These are phyloP conservation scores for Ensete ventricosum DNA, from an alignment of 176 grass and related monocot species.

Conservation along the genomic window DNA sequence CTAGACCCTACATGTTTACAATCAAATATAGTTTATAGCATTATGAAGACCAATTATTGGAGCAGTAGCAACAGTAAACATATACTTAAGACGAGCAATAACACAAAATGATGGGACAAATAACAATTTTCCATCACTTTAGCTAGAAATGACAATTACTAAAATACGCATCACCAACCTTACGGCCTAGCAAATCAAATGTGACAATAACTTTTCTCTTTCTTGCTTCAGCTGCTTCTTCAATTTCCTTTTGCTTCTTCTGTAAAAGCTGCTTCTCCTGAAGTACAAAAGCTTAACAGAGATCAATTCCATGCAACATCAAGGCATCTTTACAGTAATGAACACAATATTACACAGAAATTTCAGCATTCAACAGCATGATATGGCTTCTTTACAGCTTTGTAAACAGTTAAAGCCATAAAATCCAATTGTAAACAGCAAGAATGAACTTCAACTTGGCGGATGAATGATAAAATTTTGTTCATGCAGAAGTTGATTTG, in stretches of 20 bases:
- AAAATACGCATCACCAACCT: constrained; percentile 41
- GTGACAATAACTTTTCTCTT: constrained; percentile 71
- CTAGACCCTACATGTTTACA: neutral
- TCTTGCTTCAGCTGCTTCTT: constrained; percentile 54
- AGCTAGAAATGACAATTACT: neutral
- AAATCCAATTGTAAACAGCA: too few species aligned
- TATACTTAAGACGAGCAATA: neutral
- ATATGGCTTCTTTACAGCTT: too few species aligned
- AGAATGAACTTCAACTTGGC: too few species aligned
- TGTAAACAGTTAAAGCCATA: too few species aligned
- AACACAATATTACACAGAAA: neutral
- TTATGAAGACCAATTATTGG: neutral
- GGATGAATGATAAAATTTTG: too few species aligned
- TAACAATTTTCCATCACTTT: neutral
- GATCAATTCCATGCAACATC: neutral
- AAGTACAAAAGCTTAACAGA: constrained; percentile 9
- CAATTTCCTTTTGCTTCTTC: constrained; percentile 55
- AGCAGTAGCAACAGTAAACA: neutral
- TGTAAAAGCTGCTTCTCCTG: constrained; percentile 73
- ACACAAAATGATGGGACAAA: neutral
- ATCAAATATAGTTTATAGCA: neutral
- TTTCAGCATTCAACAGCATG: neutral
- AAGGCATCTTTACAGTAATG: neutral
- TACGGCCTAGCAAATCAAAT: constrained; percentile 95
- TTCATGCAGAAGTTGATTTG: too few species aligned